Evolutionary conservation across 1,284 basidiomycete species (phyloP), one percentile per base, ranked within the genome.

Genomic region (Acaromyces ingoldii): DNA sequence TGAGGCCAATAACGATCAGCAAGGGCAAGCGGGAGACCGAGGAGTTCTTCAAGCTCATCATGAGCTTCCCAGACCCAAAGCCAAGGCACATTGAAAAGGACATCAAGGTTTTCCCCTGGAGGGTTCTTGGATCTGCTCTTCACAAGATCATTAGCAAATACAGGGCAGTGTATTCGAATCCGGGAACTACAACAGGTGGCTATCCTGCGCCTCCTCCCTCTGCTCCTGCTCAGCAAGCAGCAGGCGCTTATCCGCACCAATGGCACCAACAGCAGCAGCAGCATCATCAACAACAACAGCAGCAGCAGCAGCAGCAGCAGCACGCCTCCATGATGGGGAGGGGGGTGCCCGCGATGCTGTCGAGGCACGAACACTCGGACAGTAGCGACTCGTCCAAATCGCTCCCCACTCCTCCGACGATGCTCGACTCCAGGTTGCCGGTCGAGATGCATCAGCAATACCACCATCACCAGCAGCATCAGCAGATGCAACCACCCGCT

Each of bases 21-120:
- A 97, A 96, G 78, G 87, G 89, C 67, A 77, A 81, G 0, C 54
- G 60, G 52, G 86, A 85, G 5, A 85, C 83, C 58, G 88, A 89
- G 67, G 80, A 82, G 22, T 91, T 96, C 78, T 97, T 96, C 81
- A 85, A 88, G 77, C 82, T 85, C 61, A 91, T 97, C 78, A 96
- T 97, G 92, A 84, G 88, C 52, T 93, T 95, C 71, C 88, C 89
- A 0, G 84, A 87, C 51, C 92, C 92, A 2, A 91, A 90, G 76
- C 92, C 92, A 4, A 81, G 93, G 48, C 92, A 93, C 76, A 97
- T 97, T 58, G 92, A 96, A 76, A 96, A 97, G 81, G 91, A 95
- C 70, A 82, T 97, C 74, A 97, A 97, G 78, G 91, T 96, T 2
- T 97, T 97, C 72, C 84, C 86, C n/a, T 97, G 92, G 92, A 82